These are phyloP conservation scores for Seminavis robusta DNA, from an alignment of 108 stramenopile species.

Conservation along the genomic window DNA sequence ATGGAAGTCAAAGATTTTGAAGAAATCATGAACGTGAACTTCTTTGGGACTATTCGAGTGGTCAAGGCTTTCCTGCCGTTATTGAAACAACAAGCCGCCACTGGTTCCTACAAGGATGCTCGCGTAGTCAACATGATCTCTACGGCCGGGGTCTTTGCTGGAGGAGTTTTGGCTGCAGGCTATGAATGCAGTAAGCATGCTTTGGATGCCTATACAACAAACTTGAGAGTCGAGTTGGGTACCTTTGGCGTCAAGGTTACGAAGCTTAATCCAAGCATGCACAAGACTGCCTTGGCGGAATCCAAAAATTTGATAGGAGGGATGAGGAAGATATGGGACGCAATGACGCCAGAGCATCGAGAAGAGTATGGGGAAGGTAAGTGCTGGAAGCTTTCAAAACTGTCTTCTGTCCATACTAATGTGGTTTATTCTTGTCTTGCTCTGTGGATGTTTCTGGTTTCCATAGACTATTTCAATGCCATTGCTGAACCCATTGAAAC, in stretches of 20 bases:
- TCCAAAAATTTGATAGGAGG: not conserved
- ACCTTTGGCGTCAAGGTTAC: slow-evolving; percentile 34
- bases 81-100: slow-evolving; percentile 27
- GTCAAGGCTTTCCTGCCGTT: slow-evolving; percentile 47
- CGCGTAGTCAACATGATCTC: slow-evolving; percentile 45
- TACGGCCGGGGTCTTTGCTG: slow-evolving; percentile 31
- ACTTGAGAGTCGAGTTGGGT: slow-evolving; percentile 30
- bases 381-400: too few relatives aligned
- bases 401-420: too few relatives aligned
- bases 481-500: too few relatives aligned
- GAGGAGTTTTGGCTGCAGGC: not conserved
- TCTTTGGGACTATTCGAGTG: slow-evolving; percentile 37
- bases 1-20: slow-evolving; percentile 24
- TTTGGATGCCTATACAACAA: slow-evolving; percentile 25
- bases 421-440: too few relatives aligned
- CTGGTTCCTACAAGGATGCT: not conserved
- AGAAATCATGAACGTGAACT: slow-evolving; percentile 48
- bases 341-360: not conserved
- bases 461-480: too few relatives aligned
- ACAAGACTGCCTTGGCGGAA: slow-evolving; percentile 29
- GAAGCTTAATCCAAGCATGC: slow-evolving; percentile 43
- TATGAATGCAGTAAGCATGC: slow-evolving; percentile 54
- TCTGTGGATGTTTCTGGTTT: too few relatives aligned
- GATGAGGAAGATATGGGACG: slow-evolving; percentile 10
- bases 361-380: slow-evolving; percentile 36